A percentile compares a stretch with the other conserved stretches of the same genome.
These are phyloP conservation scores for Syncephalis plumigaleata DNA, from an alignment of 371 early-diverging fungal genomes.

Conservation along the genomic window DNA sequence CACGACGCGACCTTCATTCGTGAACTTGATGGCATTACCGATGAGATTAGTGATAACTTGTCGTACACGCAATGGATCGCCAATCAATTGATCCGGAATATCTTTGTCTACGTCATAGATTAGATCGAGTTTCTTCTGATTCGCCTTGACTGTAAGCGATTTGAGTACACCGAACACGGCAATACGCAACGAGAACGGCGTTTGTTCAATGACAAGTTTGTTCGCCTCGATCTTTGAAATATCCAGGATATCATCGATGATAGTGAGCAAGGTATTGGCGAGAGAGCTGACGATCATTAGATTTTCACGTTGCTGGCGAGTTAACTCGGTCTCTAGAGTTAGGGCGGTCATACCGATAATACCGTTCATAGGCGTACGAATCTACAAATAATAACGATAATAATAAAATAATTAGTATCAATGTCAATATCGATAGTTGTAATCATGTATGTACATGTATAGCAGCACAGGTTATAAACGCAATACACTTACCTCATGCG, in stretches of 20 bases:
- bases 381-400: constrained; percentile 1
- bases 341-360: constrained; percentile 58
- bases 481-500: constrained; percentile 29
- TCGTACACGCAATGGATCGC: constrained; percentile 53
- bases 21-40: constrained; percentile 78
- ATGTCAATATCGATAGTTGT: background rate
- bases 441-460: background rate
- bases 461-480: no score
- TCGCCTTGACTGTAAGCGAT: constrained; percentile 42
- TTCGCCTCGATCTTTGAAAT: constrained; percentile 69
- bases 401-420: no score
- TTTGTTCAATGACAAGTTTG: constrained; percentile 46
- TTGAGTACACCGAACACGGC: constrained; percentile 45
- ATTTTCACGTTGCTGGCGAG: constrained; percentile 55
- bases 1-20: constrained; percentile 44
- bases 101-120: constrained; percentile 39
- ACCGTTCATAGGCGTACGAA: constrained; percentile 63
- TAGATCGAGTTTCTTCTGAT: constrained; percentile 41
- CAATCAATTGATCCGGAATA: constrained; percentile 49
- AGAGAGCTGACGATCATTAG: constrained; percentile 46
- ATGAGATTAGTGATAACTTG: constrained; percentile 74
- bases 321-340: constrained; percentile 43
- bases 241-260: constrained; percentile 69
- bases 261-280: constrained; percentile 44
- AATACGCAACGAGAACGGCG: constrained; percentile 47